A percentile compares a stretch with the other conserved stretches of the same genome.
Conservation (phyloP, 2,329 filamentous ascomycete genomes). For the Trichoderma citrinoviride region DNA sequence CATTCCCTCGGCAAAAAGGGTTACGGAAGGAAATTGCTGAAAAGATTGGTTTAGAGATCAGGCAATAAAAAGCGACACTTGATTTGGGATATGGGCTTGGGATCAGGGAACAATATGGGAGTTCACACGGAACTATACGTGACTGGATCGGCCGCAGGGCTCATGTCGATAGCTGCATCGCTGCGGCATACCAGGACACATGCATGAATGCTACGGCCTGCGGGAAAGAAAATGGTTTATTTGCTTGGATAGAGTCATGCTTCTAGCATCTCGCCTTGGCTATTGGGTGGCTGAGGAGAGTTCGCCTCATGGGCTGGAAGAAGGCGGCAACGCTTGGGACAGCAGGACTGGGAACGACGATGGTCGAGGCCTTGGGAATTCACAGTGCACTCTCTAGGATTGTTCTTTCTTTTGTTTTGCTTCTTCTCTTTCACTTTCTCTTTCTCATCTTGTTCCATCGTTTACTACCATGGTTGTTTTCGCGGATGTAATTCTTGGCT, state of each 20-base stretch:
- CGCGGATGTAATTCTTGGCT: not conserved
- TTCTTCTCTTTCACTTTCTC: not conserved
- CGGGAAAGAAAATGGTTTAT: not conserved
- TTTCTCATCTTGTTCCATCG: not conserved
- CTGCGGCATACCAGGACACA: constrained; percentile 14
- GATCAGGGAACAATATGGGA: constrained; percentile 1
- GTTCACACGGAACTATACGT: constrained; percentile 17
- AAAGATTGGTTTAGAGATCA: not conserved
- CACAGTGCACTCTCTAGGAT: not conserved
- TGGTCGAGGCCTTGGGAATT: not conserved
- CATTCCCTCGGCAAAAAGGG: not conserved
- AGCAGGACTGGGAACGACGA: not conserved
- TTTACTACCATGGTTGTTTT: not conserved
- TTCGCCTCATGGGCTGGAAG: not conserved
- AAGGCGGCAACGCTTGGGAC: not conserved
- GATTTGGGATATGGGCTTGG: not conserved
- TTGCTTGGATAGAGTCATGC: constrained; percentile 7
- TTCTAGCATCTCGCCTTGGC: not conserved
- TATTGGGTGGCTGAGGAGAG: not conserved
- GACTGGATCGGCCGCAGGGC: constrained; percentile 20
- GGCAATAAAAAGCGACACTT: constrained; percentile 2
- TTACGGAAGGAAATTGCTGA: not conserved
- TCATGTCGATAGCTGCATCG: constrained; percentile 5
- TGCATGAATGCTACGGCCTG: not conserved
- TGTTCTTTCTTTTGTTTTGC: not conserved